Percentiles rank a stretch among this genome's conserved stretches.
Evolutionary conservation across 2,329 filamentous ascomycete genomes (phyloP).

Genomic region (Colletotrichum plurivorum): DNA sequence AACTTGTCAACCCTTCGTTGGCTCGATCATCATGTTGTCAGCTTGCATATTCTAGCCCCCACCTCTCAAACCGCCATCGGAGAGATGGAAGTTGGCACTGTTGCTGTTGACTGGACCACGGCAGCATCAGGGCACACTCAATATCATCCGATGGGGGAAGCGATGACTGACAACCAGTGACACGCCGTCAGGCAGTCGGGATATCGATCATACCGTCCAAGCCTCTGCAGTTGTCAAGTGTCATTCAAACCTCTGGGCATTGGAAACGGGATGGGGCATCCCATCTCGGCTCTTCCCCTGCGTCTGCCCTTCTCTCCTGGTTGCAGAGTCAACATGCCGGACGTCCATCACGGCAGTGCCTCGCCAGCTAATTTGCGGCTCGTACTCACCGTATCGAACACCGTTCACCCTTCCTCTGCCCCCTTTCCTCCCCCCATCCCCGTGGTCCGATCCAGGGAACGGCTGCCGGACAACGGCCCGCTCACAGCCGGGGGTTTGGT

Average conservation of each 20-base stretch:
- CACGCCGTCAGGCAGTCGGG: too few relatives aligned
- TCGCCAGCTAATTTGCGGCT: slow-evolving; percentile 23
- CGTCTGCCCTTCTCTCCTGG: not conserved
- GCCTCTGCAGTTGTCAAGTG: too few relatives aligned
- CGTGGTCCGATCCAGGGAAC: slow-evolving; percentile 32
- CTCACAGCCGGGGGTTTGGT: slow-evolving; percentile 8
- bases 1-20: not conserved
- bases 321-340: slow-evolving; percentile 16
- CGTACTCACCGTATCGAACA: slow-evolving; percentile 19
- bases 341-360: slow-evolving; percentile 30
- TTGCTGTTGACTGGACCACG: not conserved
- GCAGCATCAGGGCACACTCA: slow-evolving; percentile 1
- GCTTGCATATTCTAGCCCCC: slow-evolving; percentile 31
- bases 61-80: not conserved
- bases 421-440: not conserved
- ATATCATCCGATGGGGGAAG: slow-evolving; percentile 9
- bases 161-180: slow-evolving; percentile 4
- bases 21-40: slow-evolving; percentile 4
- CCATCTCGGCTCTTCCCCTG: slow-evolving; percentile 19
- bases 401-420: not conserved
- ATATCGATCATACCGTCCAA: not conserved
- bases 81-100: not conserved
- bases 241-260: not conserved
- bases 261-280: slow-evolving; percentile 6
- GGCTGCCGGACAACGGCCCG: slow-evolving; percentile 34